Evolutionary conservation across 2,329 filamentous ascomycete genomes (phyloP), one percentile per base, ranked within the genome.

Genomic region (Phaeoacremonium minimum): DNA sequence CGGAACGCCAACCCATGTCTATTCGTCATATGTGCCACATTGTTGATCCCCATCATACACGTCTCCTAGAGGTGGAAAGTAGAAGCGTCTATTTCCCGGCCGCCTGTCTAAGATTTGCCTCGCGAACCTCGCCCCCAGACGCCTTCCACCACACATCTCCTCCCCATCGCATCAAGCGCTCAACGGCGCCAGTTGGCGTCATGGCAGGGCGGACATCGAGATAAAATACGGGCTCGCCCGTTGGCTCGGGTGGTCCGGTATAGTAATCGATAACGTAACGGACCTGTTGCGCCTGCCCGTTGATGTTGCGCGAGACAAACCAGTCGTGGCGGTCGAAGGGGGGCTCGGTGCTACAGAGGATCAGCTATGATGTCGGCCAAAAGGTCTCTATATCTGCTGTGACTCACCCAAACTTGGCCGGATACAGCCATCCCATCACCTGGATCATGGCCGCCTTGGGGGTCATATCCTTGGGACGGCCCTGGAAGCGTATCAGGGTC

Each of bases 241-340:
- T 86, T 3, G 83, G 79, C 53, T 94, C 88, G 2, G 85, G 83
- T 16, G 83, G 81, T 6, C 82, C 91, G 20, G 85, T 83, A 62
- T 97, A 97, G 64, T 95, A 97, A 61, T 98, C 93, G 57, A 98
- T 98, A 38, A 98, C 80, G 59, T 98, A 98, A 52, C 93, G 80
- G 31, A 96, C 71, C 67, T 96, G 83, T 57, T 83, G 84, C 51
- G 69, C 72, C 40, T 81, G 58, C 18, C 86, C 87, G 36, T 81
- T 71, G 33, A 75, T 63, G 20, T 83, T 75, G 44, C 93, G 76
- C 46, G 86, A 76, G 29, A 98, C 86, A 56, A 84, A 97, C 93
- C 93, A 98, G 59, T 98, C 93, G 58, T 98, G 93, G 43, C 93
- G 80, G 62, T 98, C 93, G 52, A 98, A 98, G 2, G 93, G 93